These are phyloP conservation scores for Leccinum rimulosum DNA, from an alignment of 768 basidiomycete species.

Conservation along the genomic window DNA sequence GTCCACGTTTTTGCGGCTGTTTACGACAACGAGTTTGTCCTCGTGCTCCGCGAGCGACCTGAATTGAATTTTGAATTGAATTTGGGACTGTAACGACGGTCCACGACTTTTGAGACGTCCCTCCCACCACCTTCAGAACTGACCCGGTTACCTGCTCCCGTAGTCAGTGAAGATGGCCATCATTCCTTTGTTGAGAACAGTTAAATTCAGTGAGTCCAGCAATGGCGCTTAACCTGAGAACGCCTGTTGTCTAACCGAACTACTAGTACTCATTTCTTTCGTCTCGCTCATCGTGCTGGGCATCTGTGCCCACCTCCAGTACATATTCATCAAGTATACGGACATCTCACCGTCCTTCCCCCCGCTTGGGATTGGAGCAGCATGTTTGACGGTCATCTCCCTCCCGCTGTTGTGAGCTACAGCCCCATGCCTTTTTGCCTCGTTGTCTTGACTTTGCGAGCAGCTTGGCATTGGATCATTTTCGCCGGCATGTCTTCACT, in stretches of 20 bases:
- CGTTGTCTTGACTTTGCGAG: neutral
- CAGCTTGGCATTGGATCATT: slow-evolving; percentile 18
- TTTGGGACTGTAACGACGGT: neutral
- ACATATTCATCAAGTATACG: slow-evolving; percentile 6
- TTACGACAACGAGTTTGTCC: slow-evolving; percentile 4
- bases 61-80: neutral
- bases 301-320: slow-evolving; percentile 20
- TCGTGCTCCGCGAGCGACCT: neutral
- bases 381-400: slow-evolving; percentile 16
- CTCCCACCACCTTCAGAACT: slow-evolving; percentile 1
- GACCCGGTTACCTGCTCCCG: neutral
- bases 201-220: slow-evolving; percentile 21
- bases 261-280: slow-evolving; percentile 15
- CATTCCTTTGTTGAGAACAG: slow-evolving; percentile 25
- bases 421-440: neutral
- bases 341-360: slow-evolving; percentile 5
- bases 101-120: neutral
- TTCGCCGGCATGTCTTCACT: slow-evolving; percentile 12
- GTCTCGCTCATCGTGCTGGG: slow-evolving; percentile 21
- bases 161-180: slow-evolving; percentile 17
- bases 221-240: neutral
- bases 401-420: slow-evolving; percentile 27
- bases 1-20: slow-evolving; percentile 6
- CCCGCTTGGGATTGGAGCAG: slow-evolving; percentile 15
- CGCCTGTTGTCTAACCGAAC: neutral